Evolutionary conservation across 176 grass and related monocot species (phyloP).

Genomic region (Cocos nucifera): DNA sequence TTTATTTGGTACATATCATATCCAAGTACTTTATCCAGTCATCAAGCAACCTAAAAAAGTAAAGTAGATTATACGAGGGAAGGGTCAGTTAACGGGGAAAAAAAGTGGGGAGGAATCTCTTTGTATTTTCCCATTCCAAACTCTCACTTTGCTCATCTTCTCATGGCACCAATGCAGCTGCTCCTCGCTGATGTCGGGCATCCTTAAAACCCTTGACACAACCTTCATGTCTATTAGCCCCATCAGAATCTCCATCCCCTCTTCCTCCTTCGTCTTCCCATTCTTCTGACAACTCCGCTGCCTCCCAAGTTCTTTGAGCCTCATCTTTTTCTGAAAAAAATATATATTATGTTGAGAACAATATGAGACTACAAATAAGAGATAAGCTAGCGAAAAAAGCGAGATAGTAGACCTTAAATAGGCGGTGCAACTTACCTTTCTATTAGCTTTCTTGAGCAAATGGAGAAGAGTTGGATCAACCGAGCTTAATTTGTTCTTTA

Average conservation of each 20-base stretch:
- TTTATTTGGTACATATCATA: slow-evolving; percentile 10
- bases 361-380: background rate
- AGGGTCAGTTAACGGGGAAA: slow-evolving; percentile 62
- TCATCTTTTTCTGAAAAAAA: slow-evolving; percentile 63
- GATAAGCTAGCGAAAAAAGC: background rate
- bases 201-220: slow-evolving; percentile 69
- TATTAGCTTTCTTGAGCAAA: slow-evolving; percentile 39
- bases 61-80: slow-evolving; percentile 24
- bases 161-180: slow-evolving; percentile 94
- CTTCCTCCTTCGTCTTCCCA: slow-evolving; percentile 44
- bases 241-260: slow-evolving; percentile 63
- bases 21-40: slow-evolving; percentile 48
- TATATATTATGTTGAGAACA: background rate
- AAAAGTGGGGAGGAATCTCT: slow-evolving; percentile 71
- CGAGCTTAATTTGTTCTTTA: slow-evolving; percentile 31
- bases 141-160: slow-evolving; percentile 68
- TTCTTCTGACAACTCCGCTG: slow-evolving; percentile 47
- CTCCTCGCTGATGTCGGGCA: slow-evolving; percentile 54
- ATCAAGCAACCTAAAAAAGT: slow-evolving; percentile 19
- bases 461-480: slow-evolving; percentile 23
- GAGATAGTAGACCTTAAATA: background rate
- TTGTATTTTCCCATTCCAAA: slow-evolving; percentile 52
- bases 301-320: slow-evolving; percentile 57
- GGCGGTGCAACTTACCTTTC: background rate
- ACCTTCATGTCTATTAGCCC: slow-evolving; percentile 77